phyloP scores from a whole-genome alignment of 2,329 filamentous ascomycete species.

The Aspergillus arachidicola region DNA sequence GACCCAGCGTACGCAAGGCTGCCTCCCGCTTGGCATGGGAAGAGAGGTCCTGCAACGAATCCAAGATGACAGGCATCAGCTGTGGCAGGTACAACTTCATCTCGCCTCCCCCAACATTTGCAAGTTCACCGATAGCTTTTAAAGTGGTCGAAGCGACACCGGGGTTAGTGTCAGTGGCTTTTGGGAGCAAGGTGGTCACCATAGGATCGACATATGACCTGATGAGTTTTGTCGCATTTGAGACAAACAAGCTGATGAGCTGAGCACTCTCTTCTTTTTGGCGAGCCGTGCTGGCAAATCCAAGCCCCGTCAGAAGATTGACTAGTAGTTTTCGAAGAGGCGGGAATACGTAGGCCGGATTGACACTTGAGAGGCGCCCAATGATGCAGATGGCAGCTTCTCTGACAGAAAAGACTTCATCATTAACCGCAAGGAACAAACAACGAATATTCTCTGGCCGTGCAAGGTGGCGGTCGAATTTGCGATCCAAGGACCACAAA shows the following conservation, averaged over 20 bases:
- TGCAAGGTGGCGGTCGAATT: conserved; percentile 94
- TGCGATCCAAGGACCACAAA: conserved; percentile 82
- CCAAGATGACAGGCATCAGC: conserved; percentile 93
- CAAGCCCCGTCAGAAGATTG: conserved; percentile 92
- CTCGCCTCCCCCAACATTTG: conserved; percentile 88
- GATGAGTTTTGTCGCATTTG: conserved; percentile 89
- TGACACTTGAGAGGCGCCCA: conserved; percentile 84
- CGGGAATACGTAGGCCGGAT: conserved; percentile 96
- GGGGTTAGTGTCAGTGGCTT: conserved; percentile 80
- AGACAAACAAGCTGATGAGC: conserved; percentile 86
- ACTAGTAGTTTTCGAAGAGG: conserved; percentile 92
- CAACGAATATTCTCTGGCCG: conserved; percentile 97
- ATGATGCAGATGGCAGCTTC: conserved; percentile 97
- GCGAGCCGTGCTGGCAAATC: conserved; percentile 89
- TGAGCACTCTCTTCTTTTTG: conserved; percentile 97
- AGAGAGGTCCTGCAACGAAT: conserved; percentile 90
- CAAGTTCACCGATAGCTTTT: conserved; percentile 90
- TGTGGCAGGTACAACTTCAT: conserved; percentile 90
- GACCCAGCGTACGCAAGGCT: conserved; percentile 84
- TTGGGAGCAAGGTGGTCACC: conserved; percentile 90
- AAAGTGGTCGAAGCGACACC: conserved; percentile 94
- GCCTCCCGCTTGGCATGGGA: conserved; percentile 89
- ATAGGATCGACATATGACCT: conserved; percentile 97
- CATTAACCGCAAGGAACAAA: conserved; percentile 91
- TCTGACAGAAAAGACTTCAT: conserved; percentile 88